These are phyloP conservation scores for Yamadazyma conglobata DNA, from an alignment of 1,139 yeast genomes.

Conservation along the genomic window DNA sequence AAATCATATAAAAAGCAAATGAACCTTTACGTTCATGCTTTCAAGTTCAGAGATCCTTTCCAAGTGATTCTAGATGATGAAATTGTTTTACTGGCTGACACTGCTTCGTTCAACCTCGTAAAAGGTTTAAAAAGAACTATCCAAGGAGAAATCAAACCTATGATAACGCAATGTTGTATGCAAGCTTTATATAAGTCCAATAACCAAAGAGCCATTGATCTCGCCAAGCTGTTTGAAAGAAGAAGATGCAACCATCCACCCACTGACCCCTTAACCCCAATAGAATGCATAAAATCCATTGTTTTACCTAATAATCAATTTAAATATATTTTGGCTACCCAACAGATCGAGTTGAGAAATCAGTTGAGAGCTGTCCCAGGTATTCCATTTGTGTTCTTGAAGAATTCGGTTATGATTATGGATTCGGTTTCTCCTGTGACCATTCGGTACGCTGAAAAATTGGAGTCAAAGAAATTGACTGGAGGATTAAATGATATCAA, in stretches of 20 bases:
- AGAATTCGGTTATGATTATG: conserved; percentile 91
- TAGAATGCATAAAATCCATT: conserved; percentile 72
- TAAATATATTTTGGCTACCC: conserved; percentile 85
- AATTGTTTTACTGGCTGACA: conserved; percentile 60
- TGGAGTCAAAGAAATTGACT: conserved; percentile 66
- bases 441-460: conserved; percentile 45
- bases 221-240: conserved; percentile 83
- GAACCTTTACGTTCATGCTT: conserved; percentile 76
- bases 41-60: conserved; percentile 91
- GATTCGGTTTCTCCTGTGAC: conserved; percentile 86
- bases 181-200: conserved; percentile 72
- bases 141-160: conserved; percentile 83
- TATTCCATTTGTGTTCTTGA: conserved; percentile 82
- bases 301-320: conserved; percentile 78
- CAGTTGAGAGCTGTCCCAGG: conserved; percentile 77
- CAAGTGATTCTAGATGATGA: conserved; percentile 86
- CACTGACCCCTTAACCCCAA: conserved; percentile 60
- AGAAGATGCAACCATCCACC: conserved; percentile 58
- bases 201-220: conserved; percentile 68
- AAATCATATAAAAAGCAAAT: conserved; percentile 91
- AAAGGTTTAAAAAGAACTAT: conserved; percentile 80
- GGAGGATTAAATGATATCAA: conserved; percentile 67
- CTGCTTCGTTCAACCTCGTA: conserved; percentile 65
- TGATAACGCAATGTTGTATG: conserved; percentile 96
- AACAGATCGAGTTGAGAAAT: conserved; percentile 65